Base-by-base conservation (phyloP, 1,284 basidiomycete species). In the Takashimella koratensis region DNA sequence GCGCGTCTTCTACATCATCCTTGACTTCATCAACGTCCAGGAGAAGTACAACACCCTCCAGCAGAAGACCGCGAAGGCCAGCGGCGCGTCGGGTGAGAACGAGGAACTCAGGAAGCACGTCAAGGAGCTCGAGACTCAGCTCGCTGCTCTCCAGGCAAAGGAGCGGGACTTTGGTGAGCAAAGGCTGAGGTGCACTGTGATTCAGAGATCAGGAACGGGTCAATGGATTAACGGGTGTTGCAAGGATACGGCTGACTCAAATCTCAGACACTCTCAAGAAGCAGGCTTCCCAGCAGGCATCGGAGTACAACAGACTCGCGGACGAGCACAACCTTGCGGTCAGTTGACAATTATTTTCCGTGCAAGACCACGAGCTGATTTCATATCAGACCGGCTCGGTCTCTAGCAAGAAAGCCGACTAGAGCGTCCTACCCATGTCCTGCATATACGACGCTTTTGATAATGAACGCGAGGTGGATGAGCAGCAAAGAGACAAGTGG, bases 1-100 rank as follows among this genome's bases (percentile, higher is more conserved):
- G 6, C 86, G 93, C 65, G 91, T 88, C 4, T 95, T 95, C 79
- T 87, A 87, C 76, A 89, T 97, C 71, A 83, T 90, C 52, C 84
- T 93, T 63, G 90, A 96, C 73, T 86, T 96, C 57, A 88, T 96
- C 65, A 84, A 90, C 65, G 83, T 86, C 2, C 90, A 95, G 75
- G 92, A 94, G 67, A 84, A 90, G 67, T 90, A 90, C 68, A 84
- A 84, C 25, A 85, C 87, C 62, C 76, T 95, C 57, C 90, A 93
- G 80, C 82, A 85, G 65, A 79, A 83, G 79, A 73, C 78, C 41
- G 75, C 79, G 43, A 71, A 73, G 51, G 59, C 74, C 46, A 78
- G 79, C 39, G 61, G 65, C n/a, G 58, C 60, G 23, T 55, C 59
- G 30, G 67, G 70, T 45, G 68, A 74, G 65, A 65, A 66, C 23